A percentile compares a stretch with the other conserved stretches of the same genome.
These are phyloP conservation scores for Cinnamomum micranthum DNA, from an alignment of 164 flowering plant genomes.

Conservation along the genomic window DNA sequence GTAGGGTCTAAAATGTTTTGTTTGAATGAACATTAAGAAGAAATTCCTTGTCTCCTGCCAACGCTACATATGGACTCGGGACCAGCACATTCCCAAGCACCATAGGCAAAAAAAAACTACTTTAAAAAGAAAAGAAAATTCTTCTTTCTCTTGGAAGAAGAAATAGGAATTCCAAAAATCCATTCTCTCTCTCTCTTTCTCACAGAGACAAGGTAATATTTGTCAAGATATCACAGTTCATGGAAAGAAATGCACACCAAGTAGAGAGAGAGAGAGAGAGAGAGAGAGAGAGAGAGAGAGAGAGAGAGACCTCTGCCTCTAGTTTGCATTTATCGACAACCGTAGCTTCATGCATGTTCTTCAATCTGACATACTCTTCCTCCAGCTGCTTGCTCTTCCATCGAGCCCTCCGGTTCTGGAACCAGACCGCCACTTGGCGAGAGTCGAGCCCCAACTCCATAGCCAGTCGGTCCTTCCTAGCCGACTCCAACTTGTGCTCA, in stretches of 20 bases:
- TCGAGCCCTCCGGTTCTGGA: constrained; percentile 69
- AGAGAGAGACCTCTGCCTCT: constrained; percentile 49
- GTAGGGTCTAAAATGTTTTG: too few relatives aligned
- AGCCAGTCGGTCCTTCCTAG: constrained; percentile 58
- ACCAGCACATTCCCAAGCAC: too few relatives aligned
- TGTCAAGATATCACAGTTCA: not conserved
- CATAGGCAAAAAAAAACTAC: too few relatives aligned
- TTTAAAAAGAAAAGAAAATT: too few relatives aligned
- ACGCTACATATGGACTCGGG: too few relatives aligned
- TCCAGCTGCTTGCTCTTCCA: constrained; percentile 72
- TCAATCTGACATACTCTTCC: constrained; percentile 47
- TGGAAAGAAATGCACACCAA: too few relatives aligned
- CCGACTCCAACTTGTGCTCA: constrained; percentile 65
- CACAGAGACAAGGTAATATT: not conserved
- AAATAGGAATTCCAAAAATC: too few relatives aligned
- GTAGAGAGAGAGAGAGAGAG: too few relatives aligned
- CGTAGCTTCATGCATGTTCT: constrained; percentile 33
- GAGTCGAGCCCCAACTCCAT: constrained; percentile 63
- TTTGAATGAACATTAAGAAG: too few relatives aligned
- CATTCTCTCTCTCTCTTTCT: too few relatives aligned
- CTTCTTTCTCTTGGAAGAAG: too few relatives aligned
- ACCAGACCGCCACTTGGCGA: constrained; percentile 76
- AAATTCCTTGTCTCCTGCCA: too few relatives aligned
- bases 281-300: not conserved
- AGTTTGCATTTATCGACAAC: constrained; percentile 56